Conservation (phyloP, 2,329 filamentous ascomycete genomes). For the Amphichorda felina region DNA sequence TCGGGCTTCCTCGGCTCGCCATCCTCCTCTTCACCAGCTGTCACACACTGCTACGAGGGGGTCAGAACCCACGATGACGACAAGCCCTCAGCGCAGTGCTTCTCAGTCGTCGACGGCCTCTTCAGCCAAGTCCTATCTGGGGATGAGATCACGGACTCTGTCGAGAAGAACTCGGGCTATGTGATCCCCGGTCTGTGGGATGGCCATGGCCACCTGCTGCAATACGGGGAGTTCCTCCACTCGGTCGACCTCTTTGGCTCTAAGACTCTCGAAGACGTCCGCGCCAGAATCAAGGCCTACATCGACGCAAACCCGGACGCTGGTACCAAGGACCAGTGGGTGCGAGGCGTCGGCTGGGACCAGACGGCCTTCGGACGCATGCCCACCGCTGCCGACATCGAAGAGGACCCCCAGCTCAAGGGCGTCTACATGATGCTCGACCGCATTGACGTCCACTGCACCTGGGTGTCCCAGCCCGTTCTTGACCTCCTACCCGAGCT, state of each 20-base stretch:
- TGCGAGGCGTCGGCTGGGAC: slow-evolving; percentile 60
- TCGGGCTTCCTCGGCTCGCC: not conserved
- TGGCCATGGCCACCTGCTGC: slow-evolving; percentile 55
- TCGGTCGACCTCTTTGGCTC: slow-evolving; percentile 53
- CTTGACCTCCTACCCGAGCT: slow-evolving; percentile 46
- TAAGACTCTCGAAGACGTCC: slow-evolving; percentile 40
- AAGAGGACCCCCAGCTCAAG: slow-evolving; percentile 35
- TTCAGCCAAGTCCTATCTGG: slow-evolving; percentile 32
- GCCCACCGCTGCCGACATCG: slow-evolving; percentile 52
- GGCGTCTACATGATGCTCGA: slow-evolving; percentile 57
- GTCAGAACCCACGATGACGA: slow-evolving; percentile 23
- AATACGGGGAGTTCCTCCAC: slow-evolving; percentile 56
- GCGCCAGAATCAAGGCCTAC: slow-evolving; percentile 38
- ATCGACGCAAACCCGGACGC: slow-evolving; percentile 33
- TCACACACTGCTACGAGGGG: slow-evolving; percentile 24
- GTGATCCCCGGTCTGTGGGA: slow-evolving; percentile 60
- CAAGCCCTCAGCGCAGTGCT: slow-evolving; percentile 35
- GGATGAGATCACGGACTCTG: slow-evolving; percentile 15
- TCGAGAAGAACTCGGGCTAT: slow-evolving; percentile 27
- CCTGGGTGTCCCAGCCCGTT: slow-evolving; percentile 55
- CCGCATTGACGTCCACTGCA: slow-evolving; percentile 58
- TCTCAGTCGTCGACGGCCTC: slow-evolving; percentile 37
- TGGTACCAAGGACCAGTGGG: slow-evolving; percentile 45
- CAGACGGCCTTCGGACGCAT: slow-evolving; percentile 52
- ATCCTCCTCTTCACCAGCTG: slow-evolving; percentile 4